Percentiles rank a stretch among this genome's conserved stretches.
Conservation (phyloP, 1,284 basidiomycete genomes). For the Ceratobasidium sp. region DNA sequence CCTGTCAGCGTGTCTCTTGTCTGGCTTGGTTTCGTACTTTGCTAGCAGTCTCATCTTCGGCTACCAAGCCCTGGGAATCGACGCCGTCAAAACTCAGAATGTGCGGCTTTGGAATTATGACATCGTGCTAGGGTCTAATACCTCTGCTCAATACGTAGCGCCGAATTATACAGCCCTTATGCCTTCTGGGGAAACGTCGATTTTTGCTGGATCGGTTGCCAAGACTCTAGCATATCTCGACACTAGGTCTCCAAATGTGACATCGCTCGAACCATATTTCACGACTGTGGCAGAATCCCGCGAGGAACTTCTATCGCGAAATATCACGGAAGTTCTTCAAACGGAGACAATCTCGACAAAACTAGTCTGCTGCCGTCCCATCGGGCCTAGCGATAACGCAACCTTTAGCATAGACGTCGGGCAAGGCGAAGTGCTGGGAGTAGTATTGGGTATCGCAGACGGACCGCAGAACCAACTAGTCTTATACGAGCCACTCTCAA, state of each 20-base stretch:
- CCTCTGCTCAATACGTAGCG: not conserved
- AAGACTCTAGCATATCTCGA: constrained; percentile 11
- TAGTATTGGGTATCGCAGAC: not conserved
- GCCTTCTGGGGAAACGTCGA: not conserved
- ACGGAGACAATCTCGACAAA: not conserved
- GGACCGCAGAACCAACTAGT: not conserved
- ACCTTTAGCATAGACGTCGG: not conserved
- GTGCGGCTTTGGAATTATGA: constrained; percentile 2
- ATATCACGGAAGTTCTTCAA: not conserved
- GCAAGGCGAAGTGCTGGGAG: not conserved
- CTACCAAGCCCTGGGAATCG: not conserved
- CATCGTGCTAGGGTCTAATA: constrained; percentile 4
- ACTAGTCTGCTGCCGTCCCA: constrained; percentile 5
- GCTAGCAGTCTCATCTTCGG: constrained; percentile 22
- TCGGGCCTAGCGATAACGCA: not conserved
- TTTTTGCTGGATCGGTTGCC: constrained; percentile 5
- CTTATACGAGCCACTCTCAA: not conserved
- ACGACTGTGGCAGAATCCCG: not conserved
- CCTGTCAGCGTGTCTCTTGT: not conserved
- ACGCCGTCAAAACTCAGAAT: too few species aligned
- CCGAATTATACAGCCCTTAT: constrained; percentile 11
- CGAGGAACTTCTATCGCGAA: not conserved
- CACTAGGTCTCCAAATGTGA: not conserved
- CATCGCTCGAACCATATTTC: not conserved
- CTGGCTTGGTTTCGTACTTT: constrained; percentile 5